phyloP scores from a whole-genome alignment of 2,329 filamentous ascomycete genomes.

The Byssothecium circinans region DNA sequence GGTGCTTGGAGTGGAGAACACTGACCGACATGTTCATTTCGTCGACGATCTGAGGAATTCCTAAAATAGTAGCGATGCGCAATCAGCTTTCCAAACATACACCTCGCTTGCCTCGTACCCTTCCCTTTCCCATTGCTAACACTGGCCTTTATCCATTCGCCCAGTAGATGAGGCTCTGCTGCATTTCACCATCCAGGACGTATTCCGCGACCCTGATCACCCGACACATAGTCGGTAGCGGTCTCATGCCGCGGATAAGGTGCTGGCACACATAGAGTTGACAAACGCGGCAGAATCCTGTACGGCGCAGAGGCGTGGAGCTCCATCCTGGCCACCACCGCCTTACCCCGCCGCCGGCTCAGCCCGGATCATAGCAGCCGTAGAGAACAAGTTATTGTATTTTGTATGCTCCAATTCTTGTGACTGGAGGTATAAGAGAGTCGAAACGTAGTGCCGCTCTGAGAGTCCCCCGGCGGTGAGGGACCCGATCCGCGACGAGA shows the following conservation, averaged over 20 bases:
- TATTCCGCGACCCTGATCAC: slow-evolving; percentile 26
- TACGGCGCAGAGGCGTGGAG: slow-evolving; percentile 28
- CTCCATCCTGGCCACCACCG: slow-evolving; percentile 19
- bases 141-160: slow-evolving; percentile 29
- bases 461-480: too few relatives aligned
- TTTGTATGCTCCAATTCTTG: not conserved
- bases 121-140: slow-evolving; percentile 12
- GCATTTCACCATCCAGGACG: slow-evolving; percentile 3
- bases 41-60: not conserved
- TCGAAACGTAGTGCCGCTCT: not conserved
- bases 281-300: slow-evolving; percentile 28
- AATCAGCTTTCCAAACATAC: slow-evolving; percentile 10
- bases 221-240: slow-evolving; percentile 22
- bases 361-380: not conserved
- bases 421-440: not conserved
- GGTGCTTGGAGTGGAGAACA: slow-evolving; percentile 1
- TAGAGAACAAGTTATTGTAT: not conserved
- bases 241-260: slow-evolving; percentile 35
- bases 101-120: slow-evolving; percentile 2
- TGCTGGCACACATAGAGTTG: slow-evolving; percentile 17
- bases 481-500: too few relatives aligned
- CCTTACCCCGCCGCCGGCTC: slow-evolving; percentile 33
- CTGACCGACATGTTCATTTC: slow-evolving; percentile 21
- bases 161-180: slow-evolving; percentile 39
- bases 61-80: slow-evolving; percentile 1